Conservation (phyloP, 768 basidiomycete genomes). For the Tulasnella sp. region DNA sequence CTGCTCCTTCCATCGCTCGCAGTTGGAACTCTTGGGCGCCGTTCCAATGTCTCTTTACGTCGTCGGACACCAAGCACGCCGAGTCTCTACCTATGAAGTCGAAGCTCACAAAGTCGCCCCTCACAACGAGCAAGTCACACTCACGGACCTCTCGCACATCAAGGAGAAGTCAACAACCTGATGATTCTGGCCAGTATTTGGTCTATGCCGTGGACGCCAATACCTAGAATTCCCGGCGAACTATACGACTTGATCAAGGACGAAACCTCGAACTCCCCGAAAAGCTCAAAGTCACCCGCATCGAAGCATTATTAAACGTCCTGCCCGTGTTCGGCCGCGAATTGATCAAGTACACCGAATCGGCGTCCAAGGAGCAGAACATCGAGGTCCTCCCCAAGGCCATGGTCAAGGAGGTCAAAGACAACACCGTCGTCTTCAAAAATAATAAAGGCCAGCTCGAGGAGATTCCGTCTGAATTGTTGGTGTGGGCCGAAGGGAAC, state of each 20-base stretch:
- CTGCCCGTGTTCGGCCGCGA: conserved; percentile 72
- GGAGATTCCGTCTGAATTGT: conserved; percentile 92
- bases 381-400: conserved; percentile 96
- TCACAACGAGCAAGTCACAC: conserved; percentile 82
- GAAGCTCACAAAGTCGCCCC: conserved; percentile 84
- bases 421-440: conserved; percentile 74
- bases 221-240: conserved; percentile 75
- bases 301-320: conserved; percentile 94
- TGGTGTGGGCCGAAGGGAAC: conserved; percentile 92
- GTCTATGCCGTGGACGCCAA: conserved; percentile 95
- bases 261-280: conserved; percentile 82
- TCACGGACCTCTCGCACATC: conserved; percentile 77
- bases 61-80: conserved; percentile 84
- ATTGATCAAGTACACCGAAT: conserved; percentile 87
- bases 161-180: conserved; percentile 58
- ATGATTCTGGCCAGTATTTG: conserved; percentile 89
- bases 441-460: conserved; percentile 77
- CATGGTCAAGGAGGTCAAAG: conserved; percentile 94
- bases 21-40: conserved; percentile 75
- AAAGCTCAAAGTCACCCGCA: conserved; percentile 81
- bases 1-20: conserved; percentile 93
- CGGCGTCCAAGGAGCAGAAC: conserved; percentile 94
- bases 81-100: no score
- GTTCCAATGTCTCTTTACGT: conserved; percentile 80
- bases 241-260: conserved; percentile 80